Percentiles rank a stretch among this genome's conserved stretches.
Evolutionary conservation across 176 grass and related monocot species (phyloP).

Genomic region (Alopecurus myosuroides): DNA sequence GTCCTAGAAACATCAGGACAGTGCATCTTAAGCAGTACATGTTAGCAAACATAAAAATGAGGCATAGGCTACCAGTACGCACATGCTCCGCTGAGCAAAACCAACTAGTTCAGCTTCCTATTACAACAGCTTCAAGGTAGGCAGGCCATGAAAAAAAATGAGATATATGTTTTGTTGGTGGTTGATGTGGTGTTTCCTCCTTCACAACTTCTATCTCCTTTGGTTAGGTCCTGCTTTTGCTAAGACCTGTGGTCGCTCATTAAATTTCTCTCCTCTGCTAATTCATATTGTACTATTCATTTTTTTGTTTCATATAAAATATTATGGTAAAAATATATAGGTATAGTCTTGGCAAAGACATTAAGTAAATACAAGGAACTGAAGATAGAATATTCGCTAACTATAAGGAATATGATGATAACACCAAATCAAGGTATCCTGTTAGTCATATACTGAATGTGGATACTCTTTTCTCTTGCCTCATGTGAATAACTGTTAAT

Average conservation of each 20-base stretch:
- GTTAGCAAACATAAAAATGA: not conserved
- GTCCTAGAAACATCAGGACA: not conserved
- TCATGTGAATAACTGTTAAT: not conserved
- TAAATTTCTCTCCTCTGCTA: not conserved
- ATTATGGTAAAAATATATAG: not conserved
- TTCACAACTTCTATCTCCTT: not conserved
- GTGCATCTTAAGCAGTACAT: not conserved
- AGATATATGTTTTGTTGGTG: not conserved
- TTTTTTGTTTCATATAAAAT: not conserved
- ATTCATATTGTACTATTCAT: not conserved
- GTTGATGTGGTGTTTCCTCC: not conserved
- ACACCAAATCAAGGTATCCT: not conserved
- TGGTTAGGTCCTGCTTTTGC: not conserved
- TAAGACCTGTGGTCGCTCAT: not conserved
- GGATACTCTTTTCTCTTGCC: not conserved
- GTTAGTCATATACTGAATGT: not conserved
- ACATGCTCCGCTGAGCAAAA: not conserved
- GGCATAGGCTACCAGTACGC: not conserved
- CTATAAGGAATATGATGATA: not conserved
- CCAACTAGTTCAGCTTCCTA: not conserved
- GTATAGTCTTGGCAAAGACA: not conserved
- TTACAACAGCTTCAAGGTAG: not conserved
- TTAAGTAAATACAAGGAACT: not conserved
- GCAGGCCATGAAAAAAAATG: not conserved
- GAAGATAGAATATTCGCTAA: not conserved